Conservation (phyloP, 257 asterid species). For the Nicotiana obtusifolia region DNA sequence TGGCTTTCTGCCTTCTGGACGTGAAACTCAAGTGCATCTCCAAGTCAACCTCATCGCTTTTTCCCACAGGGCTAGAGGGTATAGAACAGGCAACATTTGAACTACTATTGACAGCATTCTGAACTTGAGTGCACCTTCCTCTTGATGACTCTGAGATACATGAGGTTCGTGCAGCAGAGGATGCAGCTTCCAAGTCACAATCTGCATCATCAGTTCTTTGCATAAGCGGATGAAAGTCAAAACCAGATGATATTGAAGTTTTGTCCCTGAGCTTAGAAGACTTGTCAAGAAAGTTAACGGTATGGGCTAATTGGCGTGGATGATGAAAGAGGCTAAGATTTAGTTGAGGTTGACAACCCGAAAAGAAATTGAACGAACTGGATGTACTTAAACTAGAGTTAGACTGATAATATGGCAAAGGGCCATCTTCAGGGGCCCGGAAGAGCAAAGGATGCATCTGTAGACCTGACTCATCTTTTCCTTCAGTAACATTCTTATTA, state of each 20-base stretch:
- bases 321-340: conserved; percentile 69
- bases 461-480: conserved; percentile 54
- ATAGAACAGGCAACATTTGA: conserved; percentile 34
- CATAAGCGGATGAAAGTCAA: conserved; percentile 85
- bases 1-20: conserved; percentile 37
- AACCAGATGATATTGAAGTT: conserved; percentile 35
- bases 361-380: conserved; percentile 46
- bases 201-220: conserved; percentile 50
- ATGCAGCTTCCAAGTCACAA: conserved; percentile 25
- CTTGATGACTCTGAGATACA: conserved; percentile 30
- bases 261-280: conserved; percentile 46
- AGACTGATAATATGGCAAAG: conserved; percentile 40
- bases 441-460: conserved; percentile 96
- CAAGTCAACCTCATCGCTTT: conserved; percentile 57
- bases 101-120: conserved; percentile 24
- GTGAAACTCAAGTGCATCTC: conserved; percentile 59
- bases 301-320: conserved; percentile 59
- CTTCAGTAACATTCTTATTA: conserved; percentile 32
- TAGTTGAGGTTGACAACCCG: conserved; percentile 67
- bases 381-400: conserved; percentile 30
- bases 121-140: conserved; percentile 27
- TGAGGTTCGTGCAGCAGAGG: conserved; percentile 28
- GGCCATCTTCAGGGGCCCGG: conserved; percentile 62
- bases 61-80: conserved; percentile 30
- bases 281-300: conserved; percentile 56